phyloP scores from a whole-genome alignment of 768 basidiomycete genomes.

The Leccinum longicurvipes region DNA sequence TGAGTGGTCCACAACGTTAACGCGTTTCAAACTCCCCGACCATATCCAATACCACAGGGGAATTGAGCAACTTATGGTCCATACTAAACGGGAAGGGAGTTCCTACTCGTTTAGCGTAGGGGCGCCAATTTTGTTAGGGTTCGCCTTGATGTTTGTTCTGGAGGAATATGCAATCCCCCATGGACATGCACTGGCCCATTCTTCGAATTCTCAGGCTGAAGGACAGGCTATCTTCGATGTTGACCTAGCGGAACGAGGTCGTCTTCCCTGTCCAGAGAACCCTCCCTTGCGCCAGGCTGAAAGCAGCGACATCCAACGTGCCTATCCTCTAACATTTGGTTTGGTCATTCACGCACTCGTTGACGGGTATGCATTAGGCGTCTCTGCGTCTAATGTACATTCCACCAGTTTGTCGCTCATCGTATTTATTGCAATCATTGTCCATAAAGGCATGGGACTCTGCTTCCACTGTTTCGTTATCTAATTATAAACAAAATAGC shows the following conservation, averaged over 20 bases:
- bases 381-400: slow-evolving; percentile 51
- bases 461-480: background rate
- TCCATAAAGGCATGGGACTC: slow-evolving; percentile 76
- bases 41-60: slow-evolving; percentile 46
- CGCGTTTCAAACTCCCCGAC: background rate
- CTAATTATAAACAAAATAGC: slow-evolving; percentile 45
- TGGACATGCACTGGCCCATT: slow-evolving; percentile 34
- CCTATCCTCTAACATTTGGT: slow-evolving; percentile 78
- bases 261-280: slow-evolving; percentile 21
- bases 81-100: slow-evolving; percentile 31
- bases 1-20: slow-evolving; percentile 46
- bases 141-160: slow-evolving; percentile 54
- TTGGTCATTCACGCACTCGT: slow-evolving; percentile 85
- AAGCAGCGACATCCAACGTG: slow-evolving; percentile 35
- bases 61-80: slow-evolving; percentile 54
- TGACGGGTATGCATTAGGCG: slow-evolving; percentile 90
- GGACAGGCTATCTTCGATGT: slow-evolving; percentile 52
- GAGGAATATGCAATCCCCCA: slow-evolving; percentile 61
- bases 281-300: slow-evolving; percentile 3
- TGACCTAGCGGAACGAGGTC: slow-evolving; percentile 57
- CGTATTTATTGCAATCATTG: slow-evolving; percentile 85
- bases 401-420: slow-evolving; percentile 64
- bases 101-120: slow-evolving; percentile 56
- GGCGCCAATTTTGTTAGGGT: slow-evolving; percentile 60
- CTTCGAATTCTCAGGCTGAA: slow-evolving; percentile 12